Evolutionary conservation across 345 rosid genomes (phyloP).

Genomic region (Schrenkiella parvula): DNA sequence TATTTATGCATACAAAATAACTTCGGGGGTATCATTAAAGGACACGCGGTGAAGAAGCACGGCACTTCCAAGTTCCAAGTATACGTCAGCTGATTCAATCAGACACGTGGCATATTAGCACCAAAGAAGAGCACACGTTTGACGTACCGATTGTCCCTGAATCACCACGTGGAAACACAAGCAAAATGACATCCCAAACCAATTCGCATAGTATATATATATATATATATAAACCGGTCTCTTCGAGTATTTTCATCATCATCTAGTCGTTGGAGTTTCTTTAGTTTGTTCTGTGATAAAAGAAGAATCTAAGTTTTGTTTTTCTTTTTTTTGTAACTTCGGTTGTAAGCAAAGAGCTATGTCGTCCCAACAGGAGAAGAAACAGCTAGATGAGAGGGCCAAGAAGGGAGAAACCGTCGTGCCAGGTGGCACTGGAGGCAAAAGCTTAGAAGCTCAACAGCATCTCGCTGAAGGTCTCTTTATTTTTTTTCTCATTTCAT

Average conservation of each 20-base stretch:
- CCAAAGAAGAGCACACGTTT: slow-evolving; percentile 28
- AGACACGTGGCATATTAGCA: slow-evolving; percentile 18
- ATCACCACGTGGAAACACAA: slow-evolving; percentile 11
- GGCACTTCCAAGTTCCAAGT: slow-evolving; percentile 4
- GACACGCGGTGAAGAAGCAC: slow-evolving; percentile 24
- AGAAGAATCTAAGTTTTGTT: not conserved
- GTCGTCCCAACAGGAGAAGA: slow-evolving; percentile 50
- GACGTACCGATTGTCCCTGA: slow-evolving; percentile 27
- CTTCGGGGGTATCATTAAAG: not conserved
- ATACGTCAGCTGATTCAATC: slow-evolving; percentile 5
- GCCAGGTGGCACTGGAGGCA: slow-evolving; percentile 87
- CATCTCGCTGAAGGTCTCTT: slow-evolving; percentile 73
- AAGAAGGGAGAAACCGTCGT: slow-evolving; percentile 70
- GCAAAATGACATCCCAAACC: not conserved
- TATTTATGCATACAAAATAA: not conserved
- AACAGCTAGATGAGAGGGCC: slow-evolving; percentile 64
- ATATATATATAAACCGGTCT: not conserved
- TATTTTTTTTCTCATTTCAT: not conserved
- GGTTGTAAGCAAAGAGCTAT: slow-evolving; percentile 13
- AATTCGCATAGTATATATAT: not conserved
- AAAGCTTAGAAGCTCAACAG: slow-evolving; percentile 85
- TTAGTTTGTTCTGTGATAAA: not conserved
- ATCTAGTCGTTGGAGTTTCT: not conserved
- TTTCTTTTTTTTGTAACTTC: not conserved
- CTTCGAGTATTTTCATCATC: not conserved